Evolutionary conservation across 2,329 filamentous ascomycete species (phyloP).

Genomic region (Tolypocladium nubicola): DNA sequence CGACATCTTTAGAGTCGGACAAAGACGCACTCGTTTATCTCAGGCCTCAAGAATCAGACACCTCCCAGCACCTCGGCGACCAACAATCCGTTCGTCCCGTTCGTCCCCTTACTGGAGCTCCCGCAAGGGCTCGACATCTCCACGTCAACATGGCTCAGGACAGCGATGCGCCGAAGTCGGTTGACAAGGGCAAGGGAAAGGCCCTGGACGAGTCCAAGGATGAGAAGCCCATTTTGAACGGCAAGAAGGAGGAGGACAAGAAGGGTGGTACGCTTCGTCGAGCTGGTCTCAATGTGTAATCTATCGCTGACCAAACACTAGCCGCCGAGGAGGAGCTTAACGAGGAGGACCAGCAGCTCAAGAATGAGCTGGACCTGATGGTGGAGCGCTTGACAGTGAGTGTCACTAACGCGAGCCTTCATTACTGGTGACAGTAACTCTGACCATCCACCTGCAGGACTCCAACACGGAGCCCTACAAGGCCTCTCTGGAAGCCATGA

Average conservation of each 20-base stretch:
- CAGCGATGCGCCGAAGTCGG: conserved; percentile 71
- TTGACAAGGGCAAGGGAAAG: conserved; percentile 96
- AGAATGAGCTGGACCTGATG: conserved; percentile 95
- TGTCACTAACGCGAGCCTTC: neutral
- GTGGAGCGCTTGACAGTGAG: conserved; percentile 84
- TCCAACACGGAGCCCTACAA: conserved; percentile 80
- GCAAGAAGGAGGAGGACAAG: conserved; percentile 67
- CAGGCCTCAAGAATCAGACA: too few relatives aligned
- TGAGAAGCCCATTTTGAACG: conserved; percentile 59
- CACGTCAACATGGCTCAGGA: conserved; percentile 76
- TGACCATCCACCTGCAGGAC: conserved; percentile 47
- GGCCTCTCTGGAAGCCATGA: conserved; percentile 88
- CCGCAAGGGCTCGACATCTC: conserved; percentile 15
- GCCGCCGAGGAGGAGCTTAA: conserved; percentile 71
- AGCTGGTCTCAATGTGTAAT: conserved; percentile 3
- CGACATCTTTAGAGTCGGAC: neutral
- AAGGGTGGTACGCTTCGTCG: conserved; percentile 30
- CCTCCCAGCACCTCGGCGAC: neutral
- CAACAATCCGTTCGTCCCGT: conserved; percentile 3
- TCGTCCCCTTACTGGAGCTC: conserved; percentile 10
- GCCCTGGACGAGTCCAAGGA: conserved; percentile 61
- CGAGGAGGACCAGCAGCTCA: conserved; percentile 96
- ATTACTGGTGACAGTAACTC: neutral
- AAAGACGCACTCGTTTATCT: neutral
- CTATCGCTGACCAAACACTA: conserved; percentile 13